These are phyloP conservation scores for Obba rivulosa DNA, from an alignment of 768 basidiomycete species.

Conservation along the genomic window DNA sequence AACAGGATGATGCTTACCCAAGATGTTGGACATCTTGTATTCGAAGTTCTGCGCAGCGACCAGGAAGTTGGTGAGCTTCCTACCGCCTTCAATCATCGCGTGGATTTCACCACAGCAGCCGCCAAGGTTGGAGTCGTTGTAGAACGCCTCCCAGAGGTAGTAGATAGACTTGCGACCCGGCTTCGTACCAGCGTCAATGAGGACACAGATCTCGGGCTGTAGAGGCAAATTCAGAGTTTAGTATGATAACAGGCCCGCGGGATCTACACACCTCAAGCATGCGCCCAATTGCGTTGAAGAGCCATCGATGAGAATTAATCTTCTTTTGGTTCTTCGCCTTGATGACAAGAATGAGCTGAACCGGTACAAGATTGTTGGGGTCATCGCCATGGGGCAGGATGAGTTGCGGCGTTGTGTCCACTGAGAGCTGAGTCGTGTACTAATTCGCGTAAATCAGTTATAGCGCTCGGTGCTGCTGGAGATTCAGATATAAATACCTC, in stretches of 20 bases:
- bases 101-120: constrained; percentile 95
- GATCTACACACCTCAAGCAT: constrained; percentile 56
- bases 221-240: constrained; percentile 8
- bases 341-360: constrained; percentile 85
- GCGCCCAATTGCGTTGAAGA: constrained; percentile 89
- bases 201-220: constrained; percentile 86
- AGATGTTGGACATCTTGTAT: constrained; percentile 98
- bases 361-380: constrained; percentile 88
- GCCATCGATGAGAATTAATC: constrained; percentile 93
- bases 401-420: constrained; percentile 85
- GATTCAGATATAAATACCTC: constrained; percentile 49
- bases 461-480: neutral
- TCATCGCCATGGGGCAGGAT: constrained; percentile 88
- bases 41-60: constrained; percentile 97
- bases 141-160: constrained; percentile 91
- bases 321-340: constrained; percentile 96
- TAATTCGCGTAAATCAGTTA: constrained; percentile 25
- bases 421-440: constrained; percentile 96
- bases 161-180: constrained; percentile 95
- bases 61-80: constrained; percentile 85
- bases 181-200: constrained; percentile 95
- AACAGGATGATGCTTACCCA: constrained; percentile 42
- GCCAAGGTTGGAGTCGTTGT: constrained; percentile 71
- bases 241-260: neutral
- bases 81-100: constrained; percentile 93